Percentiles rank a stretch among this genome's conserved stretches.
Evolutionary conservation across 352 stramenopile species (phyloP).

Genomic region (Pythium guiyangense): DNA sequence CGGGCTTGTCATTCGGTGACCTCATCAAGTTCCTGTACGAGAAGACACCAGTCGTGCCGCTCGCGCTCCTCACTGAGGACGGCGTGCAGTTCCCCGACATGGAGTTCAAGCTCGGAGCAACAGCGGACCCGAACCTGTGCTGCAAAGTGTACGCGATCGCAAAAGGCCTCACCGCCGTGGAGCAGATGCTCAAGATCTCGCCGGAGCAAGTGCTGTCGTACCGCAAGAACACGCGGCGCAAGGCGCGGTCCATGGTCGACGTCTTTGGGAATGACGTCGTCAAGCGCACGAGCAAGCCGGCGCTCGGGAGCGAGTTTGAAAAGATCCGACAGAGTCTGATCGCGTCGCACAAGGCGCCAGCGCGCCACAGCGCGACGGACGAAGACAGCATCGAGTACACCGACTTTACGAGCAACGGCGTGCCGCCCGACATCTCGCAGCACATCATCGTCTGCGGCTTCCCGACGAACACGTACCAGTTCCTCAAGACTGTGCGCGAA

Average conservation of each 20-base stretch:
- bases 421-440: constrained; percentile 29
- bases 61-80: constrained; percentile 64
- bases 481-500: constrained; percentile 68
- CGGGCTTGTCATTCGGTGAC: constrained; percentile 71
- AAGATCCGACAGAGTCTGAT: constrained; percentile 56
- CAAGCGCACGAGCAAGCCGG: constrained; percentile 55
- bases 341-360: constrained; percentile 40
- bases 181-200: constrained; percentile 54
- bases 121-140: constrained; percentile 68
- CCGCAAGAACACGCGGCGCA: constrained; percentile 61
- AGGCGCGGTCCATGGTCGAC: constrained; percentile 38
- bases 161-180: constrained; percentile 46
- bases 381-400: constrained; percentile 35
- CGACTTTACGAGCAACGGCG: constrained; percentile 39
- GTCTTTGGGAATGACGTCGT: constrained; percentile 18
- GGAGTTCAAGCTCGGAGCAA: constrained; percentile 74
- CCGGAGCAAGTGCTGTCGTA: constrained; percentile 74
- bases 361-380: constrained; percentile 13
- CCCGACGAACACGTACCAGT: constrained; percentile 55
- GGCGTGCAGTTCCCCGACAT: constrained; percentile 68
- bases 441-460: constrained; percentile 77
- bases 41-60: constrained; percentile 53
- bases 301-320: constrained; percentile 51
- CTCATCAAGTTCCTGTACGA: constrained; percentile 79
- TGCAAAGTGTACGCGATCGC: constrained; percentile 79